A percentile compares a stretch with the other conserved stretches of the same genome.
phyloP scores from a whole-genome alignment of 208 protist genomes.

The Acanthamoeba culbertsoni region DNA sequence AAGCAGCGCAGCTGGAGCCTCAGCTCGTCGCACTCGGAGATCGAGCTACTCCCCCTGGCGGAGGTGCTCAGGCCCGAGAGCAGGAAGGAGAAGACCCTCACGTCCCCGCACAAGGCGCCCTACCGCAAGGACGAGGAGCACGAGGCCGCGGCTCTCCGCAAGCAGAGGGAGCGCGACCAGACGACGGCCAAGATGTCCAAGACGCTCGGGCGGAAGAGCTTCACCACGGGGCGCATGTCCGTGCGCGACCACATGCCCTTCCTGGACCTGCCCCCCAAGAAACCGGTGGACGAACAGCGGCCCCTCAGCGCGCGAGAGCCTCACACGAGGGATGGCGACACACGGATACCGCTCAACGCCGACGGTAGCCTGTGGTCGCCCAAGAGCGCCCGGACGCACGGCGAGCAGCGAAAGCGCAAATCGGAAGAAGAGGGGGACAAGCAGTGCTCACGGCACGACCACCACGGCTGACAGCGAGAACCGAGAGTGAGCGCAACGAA shows the following conservation, averaged over 20 bases:
- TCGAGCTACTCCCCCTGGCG: background rate
- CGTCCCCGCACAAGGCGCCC: background rate
- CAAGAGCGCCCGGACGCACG: background rate
- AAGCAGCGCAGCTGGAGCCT: background rate
- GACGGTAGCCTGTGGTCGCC: background rate
- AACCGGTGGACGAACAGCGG: background rate
- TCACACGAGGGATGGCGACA: background rate
- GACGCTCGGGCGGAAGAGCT: background rate
- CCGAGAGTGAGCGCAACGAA: too few species aligned
- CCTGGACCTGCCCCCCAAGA: slow-evolving; percentile 8
- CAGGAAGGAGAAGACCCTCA: background rate
- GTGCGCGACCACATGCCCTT: background rate
- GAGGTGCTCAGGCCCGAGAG: background rate
- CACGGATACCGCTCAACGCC: background rate
- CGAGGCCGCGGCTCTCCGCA: too few species aligned
- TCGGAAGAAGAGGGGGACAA: background rate
- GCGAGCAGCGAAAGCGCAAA: background rate
- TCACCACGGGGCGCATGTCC: too few species aligned
- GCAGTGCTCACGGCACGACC: too few species aligned
- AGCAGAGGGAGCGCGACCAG: too few species aligned
- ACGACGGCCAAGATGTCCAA: background rate
- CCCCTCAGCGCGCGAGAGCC: background rate
- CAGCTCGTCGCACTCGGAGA: too few species aligned
- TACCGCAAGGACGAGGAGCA: background rate
- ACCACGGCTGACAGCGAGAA: too few species aligned